phyloP scores from a whole-genome alignment of 441 rosid genomes.

The Raphanus hybrid region DNA sequence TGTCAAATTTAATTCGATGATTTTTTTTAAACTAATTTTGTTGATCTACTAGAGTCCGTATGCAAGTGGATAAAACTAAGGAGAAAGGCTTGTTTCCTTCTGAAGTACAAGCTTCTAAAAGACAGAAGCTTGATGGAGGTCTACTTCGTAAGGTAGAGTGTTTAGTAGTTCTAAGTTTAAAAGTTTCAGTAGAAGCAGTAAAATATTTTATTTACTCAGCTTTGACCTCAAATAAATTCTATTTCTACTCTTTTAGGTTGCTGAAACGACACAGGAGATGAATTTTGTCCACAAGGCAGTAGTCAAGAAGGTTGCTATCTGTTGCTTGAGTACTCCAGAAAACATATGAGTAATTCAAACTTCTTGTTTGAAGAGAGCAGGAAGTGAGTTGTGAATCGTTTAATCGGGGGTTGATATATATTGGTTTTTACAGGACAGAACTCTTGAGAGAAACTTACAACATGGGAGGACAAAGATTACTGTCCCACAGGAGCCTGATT shows the following conservation, averaged over 20 bases:
- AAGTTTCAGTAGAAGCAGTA: no score
- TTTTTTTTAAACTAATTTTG: conserved; percentile 14
- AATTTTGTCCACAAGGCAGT: conserved; percentile 75
- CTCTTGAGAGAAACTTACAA: conserved; percentile 44
- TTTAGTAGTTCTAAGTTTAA: conserved; percentile 16
- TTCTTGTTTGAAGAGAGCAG: not conserved
- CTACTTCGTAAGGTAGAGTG: conserved; percentile 60
- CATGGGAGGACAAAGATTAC: conserved; percentile 59
- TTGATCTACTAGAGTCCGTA: conserved; percentile 14
- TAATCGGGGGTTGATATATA: conserved; percentile 12
- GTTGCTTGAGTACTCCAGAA: conserved; percentile 1
- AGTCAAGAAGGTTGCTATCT: conserved; percentile 60
- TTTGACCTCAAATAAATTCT: not conserved
- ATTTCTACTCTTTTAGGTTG: conserved; percentile 50
- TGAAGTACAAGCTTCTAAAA: conserved; percentile 84
- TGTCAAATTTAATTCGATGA: not conserved
- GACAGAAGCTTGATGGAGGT: conserved; percentile 91
- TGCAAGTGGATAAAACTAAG: conserved; percentile 11
- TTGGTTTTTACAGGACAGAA: conserved; percentile 53
- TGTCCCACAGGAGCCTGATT: conserved; percentile 83
- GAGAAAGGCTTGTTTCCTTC: conserved; percentile 34
- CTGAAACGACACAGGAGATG: conserved; percentile 58
- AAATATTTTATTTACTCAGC: not conserved
- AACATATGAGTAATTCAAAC: not conserved
- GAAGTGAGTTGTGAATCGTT: not conserved